phyloP scores from a whole-genome alignment of 2,329 filamentous ascomycete genomes.

The Claviceps humidiphila region DNA sequence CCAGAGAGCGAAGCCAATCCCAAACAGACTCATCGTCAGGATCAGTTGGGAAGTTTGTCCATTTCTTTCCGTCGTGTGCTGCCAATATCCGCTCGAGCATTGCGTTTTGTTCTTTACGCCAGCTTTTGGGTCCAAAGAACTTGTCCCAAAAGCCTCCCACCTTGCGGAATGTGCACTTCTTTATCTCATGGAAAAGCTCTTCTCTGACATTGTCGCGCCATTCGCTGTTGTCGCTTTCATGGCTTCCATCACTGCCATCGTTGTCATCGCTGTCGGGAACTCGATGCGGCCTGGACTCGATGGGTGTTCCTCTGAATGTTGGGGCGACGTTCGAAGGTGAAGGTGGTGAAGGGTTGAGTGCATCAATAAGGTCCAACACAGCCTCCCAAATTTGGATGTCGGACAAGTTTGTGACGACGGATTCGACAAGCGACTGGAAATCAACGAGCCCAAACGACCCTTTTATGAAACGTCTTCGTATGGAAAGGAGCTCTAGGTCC shows the following conservation, averaged over 20 bases:
- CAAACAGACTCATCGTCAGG: slow-evolving; percentile 6
- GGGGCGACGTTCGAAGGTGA: background rate
- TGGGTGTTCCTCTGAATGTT: slow-evolving; percentile 4
- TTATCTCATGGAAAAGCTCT: slow-evolving; percentile 8
- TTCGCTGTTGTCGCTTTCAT: slow-evolving; percentile 4
- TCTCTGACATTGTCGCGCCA: slow-evolving; percentile 2
- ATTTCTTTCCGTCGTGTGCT: slow-evolving; percentile 8
- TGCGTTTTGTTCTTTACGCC: slow-evolving; percentile 5
- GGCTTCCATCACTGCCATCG: slow-evolving; percentile 1
- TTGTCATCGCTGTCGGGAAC: background rate
- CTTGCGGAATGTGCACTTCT: slow-evolving; percentile 7
- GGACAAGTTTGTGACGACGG: no score
- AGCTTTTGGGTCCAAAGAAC: slow-evolving; percentile 7
- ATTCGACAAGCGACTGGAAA: no score
- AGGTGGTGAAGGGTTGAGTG: background rate
- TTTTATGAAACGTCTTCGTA: no score
- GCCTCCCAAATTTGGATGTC: no score
- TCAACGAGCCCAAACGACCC: no score
- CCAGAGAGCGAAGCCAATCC: slow-evolving; percentile 2
- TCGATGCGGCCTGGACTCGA: slow-evolving; percentile 1
- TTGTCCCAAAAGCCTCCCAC: slow-evolving; percentile 9
- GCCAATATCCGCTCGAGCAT: slow-evolving; percentile 4
- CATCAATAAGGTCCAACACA: no score
- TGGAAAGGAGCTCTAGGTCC: no score
- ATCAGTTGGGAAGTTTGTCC: slow-evolving; percentile 6